Percentiles rank a stretch among this genome's conserved stretches.
Evolutionary conservation across 1,284 basidiomycete species (phyloP).

Genomic region (Ceratobasidium theobromae): DNA sequence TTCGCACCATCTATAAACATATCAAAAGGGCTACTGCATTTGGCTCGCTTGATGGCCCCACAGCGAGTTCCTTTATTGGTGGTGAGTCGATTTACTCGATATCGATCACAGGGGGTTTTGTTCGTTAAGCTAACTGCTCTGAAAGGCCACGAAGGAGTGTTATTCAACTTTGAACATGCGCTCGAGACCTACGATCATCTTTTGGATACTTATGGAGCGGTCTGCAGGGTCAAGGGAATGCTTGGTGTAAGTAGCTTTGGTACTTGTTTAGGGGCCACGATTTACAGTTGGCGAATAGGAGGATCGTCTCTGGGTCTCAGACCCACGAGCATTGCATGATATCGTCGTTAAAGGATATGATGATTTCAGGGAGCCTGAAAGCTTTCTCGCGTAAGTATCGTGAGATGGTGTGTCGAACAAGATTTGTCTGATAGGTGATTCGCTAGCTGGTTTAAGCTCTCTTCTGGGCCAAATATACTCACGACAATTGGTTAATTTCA

Average conservation of each 20-base stretch:
- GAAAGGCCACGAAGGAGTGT: too few species aligned
- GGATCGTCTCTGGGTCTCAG: background rate
- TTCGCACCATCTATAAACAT: too few species aligned
- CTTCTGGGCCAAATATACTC: background rate
- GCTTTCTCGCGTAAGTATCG: background rate
- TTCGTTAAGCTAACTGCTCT: too few species aligned
- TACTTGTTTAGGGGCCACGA: background rate
- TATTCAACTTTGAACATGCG: too few species aligned
- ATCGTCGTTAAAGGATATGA: background rate
- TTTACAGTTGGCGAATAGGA: background rate
- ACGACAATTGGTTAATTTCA: background rate
- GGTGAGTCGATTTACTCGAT: too few species aligned
- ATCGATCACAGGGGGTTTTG: too few species aligned
- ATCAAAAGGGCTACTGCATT: too few species aligned
- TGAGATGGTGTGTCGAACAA: background rate
- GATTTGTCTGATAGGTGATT: background rate
- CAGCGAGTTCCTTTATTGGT: too few species aligned
- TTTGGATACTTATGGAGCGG: background rate
- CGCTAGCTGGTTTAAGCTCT: background rate
- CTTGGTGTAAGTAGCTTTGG: background rate
- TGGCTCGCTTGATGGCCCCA: too few species aligned
- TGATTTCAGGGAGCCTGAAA: background rate
- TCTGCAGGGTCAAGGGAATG: constrained; percentile 1
- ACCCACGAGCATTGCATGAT: background rate
- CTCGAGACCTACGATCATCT: constrained; percentile 1